phyloP scores from a whole-genome alignment of 164 flowering plant genomes.

The Liquidambar formosana region DNA sequence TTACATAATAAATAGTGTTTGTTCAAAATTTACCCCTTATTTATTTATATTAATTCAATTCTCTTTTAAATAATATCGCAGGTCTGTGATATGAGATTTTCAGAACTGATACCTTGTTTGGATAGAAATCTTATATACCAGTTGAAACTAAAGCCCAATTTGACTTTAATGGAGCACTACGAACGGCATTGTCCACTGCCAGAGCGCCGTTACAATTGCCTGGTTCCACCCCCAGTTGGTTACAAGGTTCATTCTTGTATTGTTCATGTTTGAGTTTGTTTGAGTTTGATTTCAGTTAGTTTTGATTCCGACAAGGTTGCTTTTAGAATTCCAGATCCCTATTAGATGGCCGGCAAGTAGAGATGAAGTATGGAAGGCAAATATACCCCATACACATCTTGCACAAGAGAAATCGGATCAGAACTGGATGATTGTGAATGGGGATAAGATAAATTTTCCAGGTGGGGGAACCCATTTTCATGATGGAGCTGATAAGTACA shows the following conservation, averaged over 20 bases:
- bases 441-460: slow-evolving; percentile 80
- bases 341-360: slow-evolving; percentile 82
- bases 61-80: slow-evolving; percentile 16
- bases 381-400: slow-evolving; percentile 83
- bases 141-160: slow-evolving; percentile 62
- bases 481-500: slow-evolving; percentile 81
- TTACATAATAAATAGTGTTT: not conserved
- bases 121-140: slow-evolving; percentile 76
- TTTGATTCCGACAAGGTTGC: slow-evolving; percentile 22
- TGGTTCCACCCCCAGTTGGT: slow-evolving; percentile 83
- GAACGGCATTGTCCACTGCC: slow-evolving; percentile 87
- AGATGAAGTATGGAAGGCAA: slow-evolving; percentile 88
- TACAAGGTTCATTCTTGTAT: slow-evolving; percentile 60
- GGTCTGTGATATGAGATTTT: slow-evolving; percentile 65
- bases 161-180: slow-evolving; percentile 88
- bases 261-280: not conserved
- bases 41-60: too few relatives aligned
- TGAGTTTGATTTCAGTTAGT: slow-evolving; percentile 14
- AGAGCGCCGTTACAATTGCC: slow-evolving; percentile 74
- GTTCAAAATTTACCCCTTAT: not conserved
- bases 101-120: slow-evolving; percentile 87
- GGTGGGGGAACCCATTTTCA: slow-evolving; percentile 95
- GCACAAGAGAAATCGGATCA: slow-evolving; percentile 86
- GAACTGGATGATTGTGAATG: slow-evolving; percentile 88
- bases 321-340: slow-evolving; percentile 66